Conservation (phyloP, 2,329 filamentous ascomycete species). For the Leptosphaerulina australis region DNA sequence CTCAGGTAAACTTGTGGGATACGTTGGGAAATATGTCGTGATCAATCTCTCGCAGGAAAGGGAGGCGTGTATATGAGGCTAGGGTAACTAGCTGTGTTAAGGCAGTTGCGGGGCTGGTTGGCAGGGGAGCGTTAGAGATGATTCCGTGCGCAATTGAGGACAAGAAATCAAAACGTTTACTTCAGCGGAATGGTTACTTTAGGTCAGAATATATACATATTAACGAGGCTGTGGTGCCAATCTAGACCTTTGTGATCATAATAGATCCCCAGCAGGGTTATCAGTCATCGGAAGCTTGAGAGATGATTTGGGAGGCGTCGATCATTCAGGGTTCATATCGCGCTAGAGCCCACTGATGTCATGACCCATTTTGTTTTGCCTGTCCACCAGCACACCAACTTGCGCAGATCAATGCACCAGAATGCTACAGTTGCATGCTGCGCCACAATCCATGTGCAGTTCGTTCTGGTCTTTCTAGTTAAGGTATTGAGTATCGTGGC, state of each 20-base stretch:
- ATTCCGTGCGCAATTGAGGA: not conserved
- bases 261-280: conserved; percentile 16
- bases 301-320: conserved; percentile 8
- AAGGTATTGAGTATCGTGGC: not conserved
- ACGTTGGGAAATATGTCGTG: not conserved
- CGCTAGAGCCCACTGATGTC: conserved; percentile 13
- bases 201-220: conserved; percentile 10
- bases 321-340: conserved; percentile 16
- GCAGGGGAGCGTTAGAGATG: conserved; percentile 7
- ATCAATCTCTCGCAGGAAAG: not conserved
- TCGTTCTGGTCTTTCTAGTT: not conserved
- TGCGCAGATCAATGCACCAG: conserved; percentile 8
- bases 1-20: not conserved
- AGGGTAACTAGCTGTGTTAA: conserved; percentile 11
- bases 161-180: not conserved
- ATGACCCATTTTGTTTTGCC: not conserved
- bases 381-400: conserved; percentile 10
- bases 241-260: conserved; percentile 8
- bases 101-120: conserved; percentile 16
- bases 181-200: not conserved
- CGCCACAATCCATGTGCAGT: conserved; percentile 4
- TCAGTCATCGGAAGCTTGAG: conserved; percentile 8
- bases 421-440: conserved; percentile 10
- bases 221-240: conserved; percentile 10
- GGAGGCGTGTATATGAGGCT: conserved; percentile 1